A percentile compares a stretch with the other conserved stretches of the same genome.
Conservation (phyloP, 139 green algal species). For the Chloropicon primus region DNA sequence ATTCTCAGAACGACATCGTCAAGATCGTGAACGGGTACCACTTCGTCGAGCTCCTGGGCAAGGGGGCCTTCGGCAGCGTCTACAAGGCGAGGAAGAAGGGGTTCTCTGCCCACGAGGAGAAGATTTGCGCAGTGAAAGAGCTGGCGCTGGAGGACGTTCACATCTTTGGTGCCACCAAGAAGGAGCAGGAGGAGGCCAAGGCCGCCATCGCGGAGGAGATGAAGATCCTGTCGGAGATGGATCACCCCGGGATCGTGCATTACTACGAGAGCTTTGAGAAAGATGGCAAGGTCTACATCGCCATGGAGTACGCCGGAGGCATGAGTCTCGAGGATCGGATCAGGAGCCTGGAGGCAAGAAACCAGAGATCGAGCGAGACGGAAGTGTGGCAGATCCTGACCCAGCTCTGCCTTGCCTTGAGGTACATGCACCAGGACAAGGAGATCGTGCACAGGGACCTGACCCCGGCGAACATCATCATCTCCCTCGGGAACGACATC, state of each 20-base stretch:
- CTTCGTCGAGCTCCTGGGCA: constrained; percentile 37
- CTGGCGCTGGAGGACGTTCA: constrained; percentile 27
- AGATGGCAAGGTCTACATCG: constrained; percentile 29
- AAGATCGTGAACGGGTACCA: constrained; percentile 17
- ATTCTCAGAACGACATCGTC: neutral
- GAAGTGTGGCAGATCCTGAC: constrained; percentile 41
- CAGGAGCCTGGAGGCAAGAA: constrained; percentile 21
- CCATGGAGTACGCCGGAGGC: constrained; percentile 39
- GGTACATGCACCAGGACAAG: constrained; percentile 33
- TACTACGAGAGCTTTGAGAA: constrained; percentile 37
- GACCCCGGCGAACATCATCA: constrained; percentile 36
- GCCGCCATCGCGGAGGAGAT: constrained; percentile 32
- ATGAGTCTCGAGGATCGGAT: constrained; percentile 27
- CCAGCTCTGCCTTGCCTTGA: constrained; percentile 25
- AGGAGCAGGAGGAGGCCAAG: constrained; percentile 21
- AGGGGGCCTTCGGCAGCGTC: constrained; percentile 32
- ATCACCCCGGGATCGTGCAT: constrained; percentile 33
- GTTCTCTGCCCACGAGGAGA: constrained; percentile 18
- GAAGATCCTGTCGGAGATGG: constrained; percentile 30
- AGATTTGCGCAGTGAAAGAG: constrained; percentile 34
- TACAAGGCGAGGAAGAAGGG: constrained; percentile 24
- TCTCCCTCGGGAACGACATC: constrained; percentile 21
- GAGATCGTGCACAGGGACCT: constrained; percentile 37
- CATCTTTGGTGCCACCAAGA: constrained; percentile 31
- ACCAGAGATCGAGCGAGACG: constrained; percentile 21